Evolutionary conservation across 2,329 filamentous ascomycete species (phyloP).

Genomic region (Dendrostoma leiphaemia): DNA sequence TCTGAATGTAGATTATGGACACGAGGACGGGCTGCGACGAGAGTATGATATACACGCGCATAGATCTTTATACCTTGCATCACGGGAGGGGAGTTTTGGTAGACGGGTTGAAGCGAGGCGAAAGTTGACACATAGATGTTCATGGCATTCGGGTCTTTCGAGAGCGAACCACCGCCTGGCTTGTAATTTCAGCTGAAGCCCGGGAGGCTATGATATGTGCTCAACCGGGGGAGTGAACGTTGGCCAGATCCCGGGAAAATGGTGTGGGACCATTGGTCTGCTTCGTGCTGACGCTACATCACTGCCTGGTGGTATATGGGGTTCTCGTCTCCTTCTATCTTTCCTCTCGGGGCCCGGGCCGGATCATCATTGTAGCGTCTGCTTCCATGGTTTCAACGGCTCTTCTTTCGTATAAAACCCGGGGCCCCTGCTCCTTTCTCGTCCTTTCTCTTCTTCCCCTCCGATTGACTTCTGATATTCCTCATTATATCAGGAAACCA

Average conservation of each 20-base stretch:
- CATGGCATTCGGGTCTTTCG: not conserved
- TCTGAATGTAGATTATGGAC: conserved; percentile 5
- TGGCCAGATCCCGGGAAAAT: not conserved
- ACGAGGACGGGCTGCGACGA: not conserved
- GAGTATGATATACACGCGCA: conserved; percentile 3
- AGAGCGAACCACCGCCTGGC: not conserved
- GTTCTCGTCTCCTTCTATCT: not conserved
- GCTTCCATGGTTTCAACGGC: no score
- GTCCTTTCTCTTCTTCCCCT: no score
- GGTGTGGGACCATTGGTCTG: conserved; percentile 14
- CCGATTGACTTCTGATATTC: no score
- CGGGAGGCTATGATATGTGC: no score
- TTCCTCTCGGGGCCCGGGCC: not conserved
- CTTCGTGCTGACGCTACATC: not conserved
- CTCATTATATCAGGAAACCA: no score
- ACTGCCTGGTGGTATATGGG: not conserved
- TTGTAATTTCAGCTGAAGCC: not conserved
- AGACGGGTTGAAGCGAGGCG: not conserved
- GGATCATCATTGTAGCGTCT: conserved; percentile 3
- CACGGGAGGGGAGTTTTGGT: conserved; percentile 6
- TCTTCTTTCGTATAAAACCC: not conserved
- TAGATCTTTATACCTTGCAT: conserved; percentile 18
- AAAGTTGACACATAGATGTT: not conserved
- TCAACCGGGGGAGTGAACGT: no score
- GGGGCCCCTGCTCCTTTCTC: no score